Evolutionary conservation across 345 rosid genomes (phyloP).

Genomic region (Aquilaria malaccensis): DNA sequence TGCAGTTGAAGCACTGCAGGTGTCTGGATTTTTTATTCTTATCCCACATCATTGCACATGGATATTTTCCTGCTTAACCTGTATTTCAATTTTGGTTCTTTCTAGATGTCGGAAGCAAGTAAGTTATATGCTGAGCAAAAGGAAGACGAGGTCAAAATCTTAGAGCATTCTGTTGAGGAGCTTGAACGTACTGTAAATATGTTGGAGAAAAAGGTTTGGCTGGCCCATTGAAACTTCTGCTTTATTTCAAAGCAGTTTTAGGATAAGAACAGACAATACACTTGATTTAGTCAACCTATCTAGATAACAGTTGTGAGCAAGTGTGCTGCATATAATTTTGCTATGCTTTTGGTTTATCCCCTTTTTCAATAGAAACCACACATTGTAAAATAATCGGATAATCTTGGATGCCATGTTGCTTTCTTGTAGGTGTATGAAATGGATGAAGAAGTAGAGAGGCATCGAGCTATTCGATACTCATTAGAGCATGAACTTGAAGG

Average conservation of each 20-base stretch:
- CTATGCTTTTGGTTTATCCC: slow-evolving; percentile 4
- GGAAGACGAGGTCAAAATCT: slow-evolving; percentile 86
- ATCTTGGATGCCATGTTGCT: slow-evolving; percentile 15
- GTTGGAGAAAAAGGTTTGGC: slow-evolving; percentile 77
- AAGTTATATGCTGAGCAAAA: slow-evolving; percentile 71
- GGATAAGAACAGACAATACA: background rate
- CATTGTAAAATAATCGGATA: slow-evolving; percentile 1
- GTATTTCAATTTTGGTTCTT: slow-evolving; percentile 4
- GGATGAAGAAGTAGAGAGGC: slow-evolving; percentile 81
- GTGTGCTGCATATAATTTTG: background rate
- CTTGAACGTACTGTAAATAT: slow-evolving; percentile 78
- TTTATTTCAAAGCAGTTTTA: background rate
- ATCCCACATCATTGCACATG: background rate
- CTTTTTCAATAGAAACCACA: background rate
- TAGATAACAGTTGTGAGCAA: background rate
- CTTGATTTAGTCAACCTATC: background rate
- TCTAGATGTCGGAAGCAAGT: slow-evolving; percentile 74
- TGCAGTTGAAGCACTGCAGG: slow-evolving; percentile 82
- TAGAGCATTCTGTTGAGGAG: slow-evolving; percentile 83
- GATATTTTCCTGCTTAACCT: background rate
- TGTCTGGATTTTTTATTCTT: slow-evolving; percentile 11
- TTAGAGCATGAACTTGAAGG: slow-evolving; percentile 71
- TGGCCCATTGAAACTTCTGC: slow-evolving; percentile 14
- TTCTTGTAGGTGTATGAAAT: slow-evolving; percentile 63
- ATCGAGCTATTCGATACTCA: slow-evolving; percentile 53